Evolutionary conservation across 805 yeast genomes (phyloP).

Genomic region (Ogataea salicorniae): DNA sequence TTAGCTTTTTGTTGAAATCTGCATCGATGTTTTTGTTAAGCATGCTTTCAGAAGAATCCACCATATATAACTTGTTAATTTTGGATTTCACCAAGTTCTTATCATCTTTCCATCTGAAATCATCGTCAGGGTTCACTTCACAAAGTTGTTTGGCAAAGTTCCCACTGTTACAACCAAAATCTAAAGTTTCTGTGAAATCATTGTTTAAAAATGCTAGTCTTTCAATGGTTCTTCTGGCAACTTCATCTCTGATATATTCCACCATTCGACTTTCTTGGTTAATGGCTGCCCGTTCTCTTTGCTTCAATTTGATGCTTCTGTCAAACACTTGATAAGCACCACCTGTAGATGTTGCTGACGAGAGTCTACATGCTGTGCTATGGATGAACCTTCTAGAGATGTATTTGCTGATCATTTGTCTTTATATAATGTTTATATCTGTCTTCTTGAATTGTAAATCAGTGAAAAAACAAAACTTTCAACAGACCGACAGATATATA

Average conservation of each 20-base stretch:
- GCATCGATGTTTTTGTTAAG: conserved; percentile 47
- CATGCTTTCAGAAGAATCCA: conserved; percentile 55
- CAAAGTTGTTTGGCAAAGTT: conserved; percentile 34
- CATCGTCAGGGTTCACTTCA: conserved; percentile 34
- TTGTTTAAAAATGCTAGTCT: conserved; percentile 69
- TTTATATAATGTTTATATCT: neutral
- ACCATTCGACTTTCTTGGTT: conserved; percentile 46
- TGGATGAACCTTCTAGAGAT: conserved; percentile 2
- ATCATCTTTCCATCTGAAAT: conserved; percentile 45
- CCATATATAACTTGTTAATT: conserved; percentile 53
- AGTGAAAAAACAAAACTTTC: too few relatives aligned
- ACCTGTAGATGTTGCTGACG: neutral
- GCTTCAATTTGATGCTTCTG: conserved; percentile 54
- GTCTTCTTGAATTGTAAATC: too few relatives aligned
- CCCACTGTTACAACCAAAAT: conserved; percentile 73
- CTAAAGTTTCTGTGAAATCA: conserved; percentile 54
- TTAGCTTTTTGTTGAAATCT: conserved; percentile 38
- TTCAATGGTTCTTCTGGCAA: conserved; percentile 68
- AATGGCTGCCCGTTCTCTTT: conserved; percentile 48
- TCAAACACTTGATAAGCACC: conserved; percentile 46
- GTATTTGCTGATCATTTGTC: neutral
- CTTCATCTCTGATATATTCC: conserved; percentile 72
- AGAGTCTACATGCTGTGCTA: neutral
- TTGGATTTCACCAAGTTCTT: conserved; percentile 46
- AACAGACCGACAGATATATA: too few relatives aligned